Conservation (phyloP, 257 asterid species). For the Ballota nigra region DNA sequence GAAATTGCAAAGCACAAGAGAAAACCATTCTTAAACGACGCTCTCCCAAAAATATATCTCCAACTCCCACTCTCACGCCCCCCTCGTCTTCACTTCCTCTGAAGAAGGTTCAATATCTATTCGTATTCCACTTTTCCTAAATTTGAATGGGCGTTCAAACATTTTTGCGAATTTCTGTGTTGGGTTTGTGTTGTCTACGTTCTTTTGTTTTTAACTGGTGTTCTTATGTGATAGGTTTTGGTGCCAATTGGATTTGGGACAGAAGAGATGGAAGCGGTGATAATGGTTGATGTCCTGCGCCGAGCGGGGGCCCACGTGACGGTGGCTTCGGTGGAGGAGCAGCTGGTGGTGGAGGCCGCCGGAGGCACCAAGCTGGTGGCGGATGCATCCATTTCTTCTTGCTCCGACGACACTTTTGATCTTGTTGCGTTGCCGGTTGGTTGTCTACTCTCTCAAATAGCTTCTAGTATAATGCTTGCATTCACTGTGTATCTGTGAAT, state of each 20-base stretch:
- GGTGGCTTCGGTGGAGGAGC: slow-evolving; percentile 88
- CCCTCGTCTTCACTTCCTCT: slow-evolving; percentile 33
- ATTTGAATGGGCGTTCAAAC: background rate
- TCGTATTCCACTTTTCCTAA: background rate
- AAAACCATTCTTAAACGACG: slow-evolving; percentile 36
- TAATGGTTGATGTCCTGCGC: slow-evolving; percentile 68
- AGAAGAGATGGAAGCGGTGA: slow-evolving; percentile 96
- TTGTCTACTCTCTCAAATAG: slow-evolving; percentile 18
- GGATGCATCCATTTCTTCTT: slow-evolving; percentile 56
- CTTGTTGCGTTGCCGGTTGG: slow-evolving; percentile 81
- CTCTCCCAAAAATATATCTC: slow-evolving; percentile 39
- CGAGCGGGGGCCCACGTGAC: slow-evolving; percentile 91
- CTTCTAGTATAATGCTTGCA: no score
- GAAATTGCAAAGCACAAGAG: slow-evolving; percentile 24
- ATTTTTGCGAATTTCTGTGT: background rate
- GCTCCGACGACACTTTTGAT: slow-evolving; percentile 63
- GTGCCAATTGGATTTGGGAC: slow-evolving; percentile 92
- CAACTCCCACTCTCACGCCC: slow-evolving; percentile 24
- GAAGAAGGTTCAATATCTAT: slow-evolving; percentile 51
- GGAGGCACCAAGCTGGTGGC: slow-evolving; percentile 86
- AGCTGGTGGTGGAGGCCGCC: slow-evolving; percentile 75
- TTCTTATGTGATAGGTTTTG: slow-evolving; percentile 49
- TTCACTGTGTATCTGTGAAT: background rate
- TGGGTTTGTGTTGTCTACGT: background rate
- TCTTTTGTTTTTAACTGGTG: background rate